These are phyloP conservation scores for Citrus cavaleriei DNA, from an alignment of 345 rosid species.

Conservation along the genomic window DNA sequence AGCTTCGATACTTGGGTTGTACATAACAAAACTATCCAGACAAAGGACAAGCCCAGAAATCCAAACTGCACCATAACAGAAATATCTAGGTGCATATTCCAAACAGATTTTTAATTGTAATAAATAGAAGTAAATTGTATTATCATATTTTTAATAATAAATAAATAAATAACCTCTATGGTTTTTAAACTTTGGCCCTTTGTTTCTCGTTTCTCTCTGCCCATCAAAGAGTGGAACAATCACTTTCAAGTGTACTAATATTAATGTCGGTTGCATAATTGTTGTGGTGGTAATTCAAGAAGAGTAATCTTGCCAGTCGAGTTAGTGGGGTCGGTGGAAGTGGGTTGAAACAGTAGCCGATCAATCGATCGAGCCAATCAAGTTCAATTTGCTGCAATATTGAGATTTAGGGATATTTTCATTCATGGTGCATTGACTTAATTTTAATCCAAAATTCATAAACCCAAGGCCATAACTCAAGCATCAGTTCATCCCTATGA, in stretches of 20 bases:
- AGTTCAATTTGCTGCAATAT: not conserved
- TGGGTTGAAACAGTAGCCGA: not conserved
- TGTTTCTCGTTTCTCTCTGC: not conserved
- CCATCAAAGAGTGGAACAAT: not conserved
- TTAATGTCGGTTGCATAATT: slow-evolving; percentile 13
- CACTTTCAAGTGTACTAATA: not conserved
- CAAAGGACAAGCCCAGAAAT: too few relatives aligned
- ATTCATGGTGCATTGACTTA: not conserved
- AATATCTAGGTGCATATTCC: too few relatives aligned
- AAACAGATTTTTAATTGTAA: too few relatives aligned
- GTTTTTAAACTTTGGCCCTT: too few relatives aligned
- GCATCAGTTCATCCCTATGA: not conserved
- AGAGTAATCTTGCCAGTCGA: not conserved
- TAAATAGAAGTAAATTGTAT: too few relatives aligned
- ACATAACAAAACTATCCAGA: too few relatives aligned
- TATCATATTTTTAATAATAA: too few relatives aligned
- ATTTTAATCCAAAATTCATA: not conserved
- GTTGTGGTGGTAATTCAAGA: not conserved
- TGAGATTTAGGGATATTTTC: not conserved
- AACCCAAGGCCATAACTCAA: not conserved
- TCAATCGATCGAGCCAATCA: not conserved
- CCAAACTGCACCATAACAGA: too few relatives aligned
- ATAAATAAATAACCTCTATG: too few relatives aligned
- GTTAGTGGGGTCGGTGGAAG: slow-evolving; percentile 14
- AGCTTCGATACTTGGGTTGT: too few relatives aligned